Evolutionary conservation across 148 eudicot species (phyloP), one percentile per base, ranked within the genome.

Genomic region (Euryodendron excelsum): DNA sequence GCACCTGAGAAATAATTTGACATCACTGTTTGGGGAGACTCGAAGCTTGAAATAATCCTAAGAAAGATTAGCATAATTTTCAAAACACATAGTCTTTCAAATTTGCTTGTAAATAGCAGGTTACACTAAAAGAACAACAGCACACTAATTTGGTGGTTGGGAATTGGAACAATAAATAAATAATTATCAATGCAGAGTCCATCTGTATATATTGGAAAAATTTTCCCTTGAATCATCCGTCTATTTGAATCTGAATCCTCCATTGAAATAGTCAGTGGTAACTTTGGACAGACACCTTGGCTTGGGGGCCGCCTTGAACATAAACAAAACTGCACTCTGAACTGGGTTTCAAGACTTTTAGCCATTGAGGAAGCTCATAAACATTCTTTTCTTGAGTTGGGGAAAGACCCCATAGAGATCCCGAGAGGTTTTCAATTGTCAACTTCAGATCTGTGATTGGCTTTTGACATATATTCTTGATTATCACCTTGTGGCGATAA

Each of bases 241-340:
- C 52, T 21, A 41, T 6, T 30, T 9, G 1, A 21, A 72, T 48
- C 27, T 15, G 3, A 70, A 73, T 34, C 31, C 13, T 78, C 20
- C 14, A 59, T 23, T 25, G 58, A n/a, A n/a, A 73, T 45, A 47
- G 27, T 80, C 52, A 88, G 47, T 93, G 81, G 88, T 86, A 93
- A 85, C 89, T 85, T 55, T 77, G 84, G 20, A 93, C 76, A 0
- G 84, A 83, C 69, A 92, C 82, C 86, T 88, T 85, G 50, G 97
- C 96, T 81, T 93, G 97, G 4, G 96, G 89, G 8, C 97, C 98
- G 28, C 93, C 96, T 86, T 91, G 98, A 64, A 95, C 77, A 73
- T 95, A 95, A 56, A 95, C 88, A 72, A 95, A 90, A 64, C 30
- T 82, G 81, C 87, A 89, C 41, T 91, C 88, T 0, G 86, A 84